These are phyloP conservation scores for Aleurites moluccanus DNA, from an alignment of 441 rosid genomes.

Conservation along the genomic window DNA sequence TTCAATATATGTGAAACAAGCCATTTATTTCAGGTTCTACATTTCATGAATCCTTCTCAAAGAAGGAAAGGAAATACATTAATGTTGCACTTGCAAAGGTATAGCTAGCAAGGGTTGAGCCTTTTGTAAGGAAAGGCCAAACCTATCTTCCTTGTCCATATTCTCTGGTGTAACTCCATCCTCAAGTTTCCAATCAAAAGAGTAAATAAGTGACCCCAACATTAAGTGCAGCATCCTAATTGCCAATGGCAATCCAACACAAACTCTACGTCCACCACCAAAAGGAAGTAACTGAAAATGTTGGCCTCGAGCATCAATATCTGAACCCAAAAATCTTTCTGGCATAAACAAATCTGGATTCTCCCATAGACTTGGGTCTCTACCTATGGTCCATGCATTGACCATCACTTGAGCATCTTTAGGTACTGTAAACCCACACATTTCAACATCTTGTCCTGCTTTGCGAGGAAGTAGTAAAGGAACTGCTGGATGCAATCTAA, in stretches of 20 bases:
- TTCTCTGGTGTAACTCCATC: constrained; percentile 9
- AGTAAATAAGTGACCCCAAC: constrained; percentile 30
- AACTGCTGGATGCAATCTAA: constrained; percentile 27
- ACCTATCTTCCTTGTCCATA: constrained; percentile 32
- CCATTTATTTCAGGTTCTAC: no score
- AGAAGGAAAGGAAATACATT: background rate
- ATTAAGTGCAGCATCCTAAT: constrained; percentile 26
- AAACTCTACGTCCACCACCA: constrained; percentile 39
- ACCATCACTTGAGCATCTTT: constrained; percentile 31
- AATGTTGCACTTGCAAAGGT: constrained; percentile 6
- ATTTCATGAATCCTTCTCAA: no score
- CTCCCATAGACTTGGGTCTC: constrained; percentile 37
- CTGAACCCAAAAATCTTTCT: constrained; percentile 32
- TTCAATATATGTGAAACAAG: no score
- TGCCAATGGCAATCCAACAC: constrained; percentile 40
- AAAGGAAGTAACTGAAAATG: constrained; percentile 38
- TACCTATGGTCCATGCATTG: constrained; percentile 38
- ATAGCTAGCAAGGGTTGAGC: constrained; percentile 24
- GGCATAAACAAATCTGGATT: constrained; percentile 31
- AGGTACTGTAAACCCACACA: constrained; percentile 29
- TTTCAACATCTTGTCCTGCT: constrained; percentile 25
- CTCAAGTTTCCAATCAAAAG: constrained; percentile 37
- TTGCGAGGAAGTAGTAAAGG: constrained; percentile 30
- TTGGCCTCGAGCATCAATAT: constrained; percentile 30
- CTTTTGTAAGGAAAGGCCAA: constrained; percentile 27